A percentile compares a stretch with the other conserved stretches of the same genome.
Conservation (phyloP, 2,329 filamentous ascomycete genomes). For the Emmonsia crescens region DNA sequence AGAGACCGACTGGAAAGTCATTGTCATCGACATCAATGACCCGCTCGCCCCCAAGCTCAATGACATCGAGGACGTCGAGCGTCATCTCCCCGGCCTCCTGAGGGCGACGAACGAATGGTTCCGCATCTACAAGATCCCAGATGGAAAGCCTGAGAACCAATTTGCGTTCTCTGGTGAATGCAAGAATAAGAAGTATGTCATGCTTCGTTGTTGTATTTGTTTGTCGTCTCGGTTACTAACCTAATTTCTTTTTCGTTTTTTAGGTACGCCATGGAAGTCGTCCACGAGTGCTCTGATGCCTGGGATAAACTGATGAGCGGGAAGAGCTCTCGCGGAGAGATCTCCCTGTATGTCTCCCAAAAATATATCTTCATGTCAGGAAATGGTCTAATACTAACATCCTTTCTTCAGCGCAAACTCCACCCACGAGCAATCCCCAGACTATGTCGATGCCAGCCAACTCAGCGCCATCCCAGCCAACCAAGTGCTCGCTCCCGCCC, state of each 20-base stretch:
- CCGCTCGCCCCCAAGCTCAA: constrained; percentile 92
- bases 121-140: constrained; percentile 99
- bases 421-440: constrained; percentile 60
- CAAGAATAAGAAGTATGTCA: constrained; percentile 96
- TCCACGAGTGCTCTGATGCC: constrained; percentile 90
- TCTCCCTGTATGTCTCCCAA: constrained; percentile 66
- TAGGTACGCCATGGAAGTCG: constrained; percentile 86
- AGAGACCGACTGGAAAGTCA: constrained; percentile 99
- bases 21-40: constrained; percentile 97
- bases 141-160: constrained; percentile 99
- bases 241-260: neutral
- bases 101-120: constrained; percentile 99
- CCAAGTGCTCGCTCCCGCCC: constrained; percentile 71
- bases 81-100: constrained; percentile 91
- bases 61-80: constrained; percentile 97
- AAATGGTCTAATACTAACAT: constrained; percentile 6
- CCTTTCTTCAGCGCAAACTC: constrained; percentile 58
- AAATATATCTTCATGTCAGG: too few relatives aligned
- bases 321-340: constrained; percentile 66
- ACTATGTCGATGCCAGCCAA: constrained; percentile 57
- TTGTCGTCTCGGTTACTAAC: neutral
- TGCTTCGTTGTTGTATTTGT: too few relatives aligned
- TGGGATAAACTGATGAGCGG: constrained; percentile 95
- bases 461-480: constrained; percentile 66
- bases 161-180: constrained; percentile 99